A percentile compares a stretch with the other conserved stretches of the same genome.
Evolutionary conservation across 1,284 basidiomycete species (phyloP).

Genomic region (Butyriboletus appendiculatus): DNA sequence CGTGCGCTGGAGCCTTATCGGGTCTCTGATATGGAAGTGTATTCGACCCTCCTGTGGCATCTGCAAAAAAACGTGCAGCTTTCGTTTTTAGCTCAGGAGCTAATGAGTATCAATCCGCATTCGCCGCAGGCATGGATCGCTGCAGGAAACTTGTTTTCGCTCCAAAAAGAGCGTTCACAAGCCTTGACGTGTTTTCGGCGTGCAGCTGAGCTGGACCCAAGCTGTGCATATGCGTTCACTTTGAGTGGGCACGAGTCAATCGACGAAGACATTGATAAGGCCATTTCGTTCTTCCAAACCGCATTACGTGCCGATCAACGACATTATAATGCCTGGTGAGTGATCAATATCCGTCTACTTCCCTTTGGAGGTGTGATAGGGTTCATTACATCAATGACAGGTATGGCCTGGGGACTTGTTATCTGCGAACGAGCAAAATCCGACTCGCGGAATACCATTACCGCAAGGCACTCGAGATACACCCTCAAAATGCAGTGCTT

Average conservation of each 20-base stretch:
- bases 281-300: slow-evolving; percentile 86
- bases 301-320: slow-evolving; percentile 85
- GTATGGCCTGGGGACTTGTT: slow-evolving; percentile 97
- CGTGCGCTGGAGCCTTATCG: slow-evolving; percentile 83
- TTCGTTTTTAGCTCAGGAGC: slow-evolving; percentile 88
- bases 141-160: slow-evolving; percentile 89
- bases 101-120: slow-evolving; percentile 78
- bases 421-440: slow-evolving; percentile 88
- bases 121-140: slow-evolving; percentile 94
- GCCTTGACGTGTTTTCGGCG: slow-evolving; percentile 91
- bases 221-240: slow-evolving; percentile 90
- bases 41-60: slow-evolving; percentile 94
- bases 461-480: slow-evolving; percentile 85
- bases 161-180: slow-evolving; percentile 88
- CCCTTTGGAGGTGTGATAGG: slow-evolving; percentile 2
- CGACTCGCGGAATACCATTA: slow-evolving; percentile 94
- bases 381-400: slow-evolving; percentile 46
- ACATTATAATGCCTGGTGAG: slow-evolving; percentile 95
- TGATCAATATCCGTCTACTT: slow-evolving; percentile 10
- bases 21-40: slow-evolving; percentile 89
- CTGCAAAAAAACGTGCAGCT: slow-evolving; percentile 78
- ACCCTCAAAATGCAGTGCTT: slow-evolving; percentile 88
- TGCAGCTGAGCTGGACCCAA: slow-evolving; percentile 81
- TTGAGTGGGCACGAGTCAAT: slow-evolving; percentile 93
- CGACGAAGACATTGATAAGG: slow-evolving; percentile 90